Evolutionary conservation across 2,329 filamentous ascomycete species (phyloP), one percentile per base, ranked within the genome.

Genomic region (Keithomyces neogunnii): DNA sequence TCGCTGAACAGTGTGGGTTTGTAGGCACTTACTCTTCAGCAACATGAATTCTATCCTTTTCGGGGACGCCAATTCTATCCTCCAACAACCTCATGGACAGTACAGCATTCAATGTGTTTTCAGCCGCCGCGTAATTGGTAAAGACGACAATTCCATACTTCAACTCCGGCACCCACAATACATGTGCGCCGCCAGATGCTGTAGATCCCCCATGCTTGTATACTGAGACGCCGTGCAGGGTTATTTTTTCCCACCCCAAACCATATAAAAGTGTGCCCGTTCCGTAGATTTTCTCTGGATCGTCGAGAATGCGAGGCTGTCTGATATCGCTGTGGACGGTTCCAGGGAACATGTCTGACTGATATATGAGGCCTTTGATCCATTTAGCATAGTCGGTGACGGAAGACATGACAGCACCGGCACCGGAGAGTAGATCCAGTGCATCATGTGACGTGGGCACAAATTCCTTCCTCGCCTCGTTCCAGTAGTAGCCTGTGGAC

Each of bases 311-410:
- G 19, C 19, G 19, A 61, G 68, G 62, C 10, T 39, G 60, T 32
- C 59, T 59, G 11, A 71, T 59, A 13, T 66, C 63, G 6, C 51
- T 36, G 48, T 66, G 64, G 5, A 57, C 60, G 0, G 43, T 53
- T 5, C 54, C 26, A 1, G 63, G 61, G 13, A 67, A 57, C 3
- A 63, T 62, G 5, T 38, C 48, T 0, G 46, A 36, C 48, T 60
- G 38, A 10, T 67, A 58, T 29, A 82, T 61, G 30, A 80, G 64
- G 26, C 72, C 74, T 33, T 65, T 64, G 4, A 80, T 56, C 78
- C 78, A 83, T 56, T 70, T 72, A 3, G 68, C 60, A 58, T 76
- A 80, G 62, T 81, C 77, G 9, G 66, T 49, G 2, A 75, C 74
- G 45, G 69, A 75, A 28, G 71, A 74, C 28, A 80, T 62, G 48